These are phyloP conservation scores for Paratinospora sagittata DNA, from an alignment of 164 flowering plant species.

Conservation along the genomic window DNA sequence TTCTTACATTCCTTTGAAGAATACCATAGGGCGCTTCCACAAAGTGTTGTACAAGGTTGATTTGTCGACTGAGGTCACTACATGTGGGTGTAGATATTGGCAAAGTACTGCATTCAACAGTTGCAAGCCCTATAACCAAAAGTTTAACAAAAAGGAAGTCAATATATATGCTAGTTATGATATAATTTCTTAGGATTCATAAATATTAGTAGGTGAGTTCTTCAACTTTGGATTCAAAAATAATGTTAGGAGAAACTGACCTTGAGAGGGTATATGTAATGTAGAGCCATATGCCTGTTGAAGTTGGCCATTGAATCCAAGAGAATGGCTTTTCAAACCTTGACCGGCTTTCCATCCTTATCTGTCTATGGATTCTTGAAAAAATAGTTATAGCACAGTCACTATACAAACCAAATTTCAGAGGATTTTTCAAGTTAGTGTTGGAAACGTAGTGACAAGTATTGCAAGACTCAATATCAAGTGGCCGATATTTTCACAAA, in stretches of 20 bases:
- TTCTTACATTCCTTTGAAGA: constrained; percentile 50
- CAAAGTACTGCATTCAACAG: constrained; percentile 32
- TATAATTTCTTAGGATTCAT: no score
- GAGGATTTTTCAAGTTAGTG: constrained; percentile 38
- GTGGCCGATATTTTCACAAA: no score
- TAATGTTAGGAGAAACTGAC: no score
- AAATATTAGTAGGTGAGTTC: no score
- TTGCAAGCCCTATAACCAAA: constrained; percentile 31
- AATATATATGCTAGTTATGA: no score
- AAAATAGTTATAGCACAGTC: constrained; percentile 35
- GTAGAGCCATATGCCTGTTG: constrained; percentile 43
- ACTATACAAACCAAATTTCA: constrained; percentile 12
- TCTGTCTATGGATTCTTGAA: constrained; percentile 40
- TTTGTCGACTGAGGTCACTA: constrained; percentile 31
- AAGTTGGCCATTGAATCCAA: constrained; percentile 38
- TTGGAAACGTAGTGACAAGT: no score
- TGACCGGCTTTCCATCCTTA: constrained; percentile 47
- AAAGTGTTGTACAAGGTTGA: constrained; percentile 32
- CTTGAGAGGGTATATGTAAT: constrained; percentile 49
- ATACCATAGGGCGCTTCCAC: constrained; percentile 44
- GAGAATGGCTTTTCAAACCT: constrained; percentile 27
- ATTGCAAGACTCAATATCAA: no score
- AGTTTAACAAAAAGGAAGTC: no score
- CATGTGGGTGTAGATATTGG: constrained; percentile 13
- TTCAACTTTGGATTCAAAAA: no score